These are phyloP conservation scores for Viola pubescens DNA, from an alignment of 441 rosid genomes.

Conservation along the genomic window DNA sequence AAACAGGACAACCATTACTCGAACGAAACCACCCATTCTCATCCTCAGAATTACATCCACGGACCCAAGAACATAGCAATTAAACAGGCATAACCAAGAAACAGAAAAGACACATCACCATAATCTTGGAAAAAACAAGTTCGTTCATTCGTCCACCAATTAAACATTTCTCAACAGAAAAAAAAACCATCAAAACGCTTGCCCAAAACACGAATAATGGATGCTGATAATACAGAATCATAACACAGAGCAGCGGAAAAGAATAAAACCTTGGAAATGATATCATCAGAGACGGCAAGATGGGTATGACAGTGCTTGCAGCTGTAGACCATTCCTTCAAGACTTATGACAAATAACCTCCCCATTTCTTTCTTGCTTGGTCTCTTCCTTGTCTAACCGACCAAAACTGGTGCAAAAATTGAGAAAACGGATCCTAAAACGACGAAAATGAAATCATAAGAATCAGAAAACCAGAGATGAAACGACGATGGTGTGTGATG, in stretches of 20 bases:
- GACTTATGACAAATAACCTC: conserved; percentile 47
- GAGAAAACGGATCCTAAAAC: neutral
- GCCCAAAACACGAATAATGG: neutral
- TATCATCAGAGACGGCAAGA: conserved; percentile 45
- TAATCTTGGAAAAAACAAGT: too few species aligned
- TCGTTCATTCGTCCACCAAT: neutral
- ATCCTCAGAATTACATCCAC: too few species aligned
- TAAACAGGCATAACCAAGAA: too few species aligned
- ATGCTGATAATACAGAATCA: neutral
- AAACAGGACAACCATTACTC: too few species aligned
- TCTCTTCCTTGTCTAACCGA: conserved; percentile 1
- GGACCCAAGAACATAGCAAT: too few species aligned
- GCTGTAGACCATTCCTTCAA: conserved; percentile 53
- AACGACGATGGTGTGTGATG: neutral
- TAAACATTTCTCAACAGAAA: conserved; percentile 1
- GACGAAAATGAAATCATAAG: neutral
- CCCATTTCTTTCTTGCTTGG: conserved; percentile 38
- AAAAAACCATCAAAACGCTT: neutral
- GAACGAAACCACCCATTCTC: too few species aligned
- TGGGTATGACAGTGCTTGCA: conserved; percentile 68
- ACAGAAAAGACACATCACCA: too few species aligned
- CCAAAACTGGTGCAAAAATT: neutral
- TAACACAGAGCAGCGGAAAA: neutral
- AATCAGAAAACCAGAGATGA: neutral
- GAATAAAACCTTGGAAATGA: conserved; percentile 52